Percentiles rank a stretch among this genome's conserved stretches.
Evolutionary conservation across 768 basidiomycete genomes (phyloP).

Genomic region (Chiua virens): DNA sequence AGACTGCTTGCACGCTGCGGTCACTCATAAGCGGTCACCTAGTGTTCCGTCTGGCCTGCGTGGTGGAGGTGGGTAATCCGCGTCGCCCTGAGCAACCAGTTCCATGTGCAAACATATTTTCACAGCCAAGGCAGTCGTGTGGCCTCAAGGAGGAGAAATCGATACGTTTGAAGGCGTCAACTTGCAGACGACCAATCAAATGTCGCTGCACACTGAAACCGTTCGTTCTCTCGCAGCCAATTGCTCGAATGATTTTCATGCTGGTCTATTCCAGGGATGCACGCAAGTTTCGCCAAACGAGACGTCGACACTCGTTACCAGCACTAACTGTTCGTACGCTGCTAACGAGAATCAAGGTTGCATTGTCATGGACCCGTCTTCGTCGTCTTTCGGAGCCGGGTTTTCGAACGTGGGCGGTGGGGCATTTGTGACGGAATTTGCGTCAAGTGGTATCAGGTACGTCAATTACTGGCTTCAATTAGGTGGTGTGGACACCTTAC

Average conservation of each 20-base stretch:
- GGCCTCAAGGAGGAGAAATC: constrained; percentile 71
- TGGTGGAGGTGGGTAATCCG: constrained; percentile 42
- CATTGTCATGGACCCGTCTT: constrained; percentile 52
- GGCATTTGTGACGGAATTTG: constrained; percentile 73
- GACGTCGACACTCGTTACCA: constrained; percentile 51
- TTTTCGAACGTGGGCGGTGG: constrained; percentile 72
- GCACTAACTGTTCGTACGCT: constrained; percentile 58
- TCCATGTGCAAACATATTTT: background rate
- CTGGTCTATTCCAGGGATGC: constrained; percentile 42
- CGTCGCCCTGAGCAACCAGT: background rate
- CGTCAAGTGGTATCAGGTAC: constrained; percentile 62
- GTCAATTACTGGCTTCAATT: constrained; percentile 20
- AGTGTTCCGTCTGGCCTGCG: constrained; percentile 76
- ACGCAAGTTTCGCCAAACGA: constrained; percentile 48
- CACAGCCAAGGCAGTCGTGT: constrained; percentile 49
- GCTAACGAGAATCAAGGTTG: constrained; percentile 67
- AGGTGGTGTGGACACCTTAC: background rate
- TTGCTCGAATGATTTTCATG: background rate
- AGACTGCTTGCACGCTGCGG: background rate
- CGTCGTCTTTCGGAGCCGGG: constrained; percentile 59
- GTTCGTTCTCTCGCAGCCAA: constrained; percentile 28
- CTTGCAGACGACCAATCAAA: constrained; percentile 58
- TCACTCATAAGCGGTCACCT: background rate
- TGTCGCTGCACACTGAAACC: constrained; percentile 70
- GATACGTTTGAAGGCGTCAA: constrained; percentile 88